Conservation (phyloP, 2,329 filamentous ascomycete species). For the Paecilomyces niveus region DNA sequence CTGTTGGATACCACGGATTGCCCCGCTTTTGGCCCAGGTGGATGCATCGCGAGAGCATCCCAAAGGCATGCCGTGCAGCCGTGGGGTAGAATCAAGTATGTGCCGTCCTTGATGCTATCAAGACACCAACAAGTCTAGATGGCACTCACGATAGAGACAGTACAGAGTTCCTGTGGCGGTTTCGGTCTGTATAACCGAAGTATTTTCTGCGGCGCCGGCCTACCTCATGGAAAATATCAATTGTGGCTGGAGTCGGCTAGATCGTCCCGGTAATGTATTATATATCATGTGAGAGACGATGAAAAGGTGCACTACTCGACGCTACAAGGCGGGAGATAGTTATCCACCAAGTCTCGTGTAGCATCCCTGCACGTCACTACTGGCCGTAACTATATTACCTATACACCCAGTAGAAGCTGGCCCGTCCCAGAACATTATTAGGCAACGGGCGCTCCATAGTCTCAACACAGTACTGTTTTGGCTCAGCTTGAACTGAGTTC, state of each 20-base stretch:
- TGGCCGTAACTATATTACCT: not conserved
- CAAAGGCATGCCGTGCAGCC: not conserved
- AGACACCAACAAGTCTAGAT: not conserved
- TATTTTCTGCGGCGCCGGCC: not conserved
- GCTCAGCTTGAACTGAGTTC: not conserved
- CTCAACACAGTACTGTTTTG: not conserved
- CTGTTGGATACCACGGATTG: not conserved
- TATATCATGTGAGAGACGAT: not conserved
- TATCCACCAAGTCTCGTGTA: not conserved
- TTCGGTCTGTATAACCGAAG: not conserved
- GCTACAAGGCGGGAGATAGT: not conserved
- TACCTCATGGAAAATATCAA: not conserved
- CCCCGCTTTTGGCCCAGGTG: not conserved
- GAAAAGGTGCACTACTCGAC: not conserved
- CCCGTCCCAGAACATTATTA: not conserved
- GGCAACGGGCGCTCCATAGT: too few species aligned
- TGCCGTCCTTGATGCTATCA: not conserved
- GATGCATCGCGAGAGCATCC: not conserved
- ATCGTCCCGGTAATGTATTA: not conserved
- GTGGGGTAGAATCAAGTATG: not conserved
- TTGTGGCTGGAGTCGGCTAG: not conserved
- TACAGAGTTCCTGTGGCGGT: not conserved
- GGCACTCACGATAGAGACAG: not conserved
- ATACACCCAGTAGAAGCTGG: not conserved
- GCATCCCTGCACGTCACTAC: not conserved